A percentile compares a stretch with the other conserved stretches of the same genome.
Evolutionary conservation across 1,139 yeast species (phyloP).

Genomic region (Lodderomyces margitis): DNA sequence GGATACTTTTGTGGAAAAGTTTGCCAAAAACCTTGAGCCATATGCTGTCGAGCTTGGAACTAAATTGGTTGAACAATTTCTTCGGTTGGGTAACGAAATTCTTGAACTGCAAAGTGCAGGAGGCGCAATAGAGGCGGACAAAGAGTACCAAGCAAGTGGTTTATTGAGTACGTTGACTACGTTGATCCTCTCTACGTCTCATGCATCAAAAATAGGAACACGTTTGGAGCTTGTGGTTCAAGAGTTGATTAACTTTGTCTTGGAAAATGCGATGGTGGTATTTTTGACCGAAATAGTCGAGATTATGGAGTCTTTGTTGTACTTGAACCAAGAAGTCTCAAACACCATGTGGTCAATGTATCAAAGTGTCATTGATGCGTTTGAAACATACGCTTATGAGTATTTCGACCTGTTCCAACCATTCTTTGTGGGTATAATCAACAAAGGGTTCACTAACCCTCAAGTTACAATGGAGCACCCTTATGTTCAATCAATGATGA

Average conservation of each 20-base stretch:
- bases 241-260: constrained; percentile 43
- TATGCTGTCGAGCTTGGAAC: constrained; percentile 51
- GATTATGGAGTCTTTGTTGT: constrained; percentile 47
- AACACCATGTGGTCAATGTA: constrained; percentile 50
- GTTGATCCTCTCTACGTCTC: constrained; percentile 50
- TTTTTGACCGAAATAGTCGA: constrained; percentile 51
- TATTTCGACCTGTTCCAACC: constrained; percentile 50
- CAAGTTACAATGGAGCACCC: constrained; percentile 36
- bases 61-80: constrained; percentile 48
- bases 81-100: constrained; percentile 44
- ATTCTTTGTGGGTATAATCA: constrained; percentile 49
- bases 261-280: constrained; percentile 48
- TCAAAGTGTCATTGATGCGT: constrained; percentile 42
- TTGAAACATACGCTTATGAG: constrained; percentile 54
- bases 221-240: constrained; percentile 39
- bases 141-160: constrained; percentile 54
- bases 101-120: constrained; percentile 30
- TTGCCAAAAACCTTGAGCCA: constrained; percentile 54
- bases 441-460: constrained; percentile 41
- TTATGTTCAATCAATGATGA: constrained; percentile 38
- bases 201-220: constrained; percentile 45
- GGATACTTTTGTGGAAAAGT: constrained; percentile 56
- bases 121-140: constrained; percentile 35
- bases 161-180: constrained; percentile 51
- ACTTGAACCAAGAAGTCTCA: constrained; percentile 39